phyloP scores from a whole-genome alignment of 257 asterid genomes.

The Cruciata laevipes region DNA sequence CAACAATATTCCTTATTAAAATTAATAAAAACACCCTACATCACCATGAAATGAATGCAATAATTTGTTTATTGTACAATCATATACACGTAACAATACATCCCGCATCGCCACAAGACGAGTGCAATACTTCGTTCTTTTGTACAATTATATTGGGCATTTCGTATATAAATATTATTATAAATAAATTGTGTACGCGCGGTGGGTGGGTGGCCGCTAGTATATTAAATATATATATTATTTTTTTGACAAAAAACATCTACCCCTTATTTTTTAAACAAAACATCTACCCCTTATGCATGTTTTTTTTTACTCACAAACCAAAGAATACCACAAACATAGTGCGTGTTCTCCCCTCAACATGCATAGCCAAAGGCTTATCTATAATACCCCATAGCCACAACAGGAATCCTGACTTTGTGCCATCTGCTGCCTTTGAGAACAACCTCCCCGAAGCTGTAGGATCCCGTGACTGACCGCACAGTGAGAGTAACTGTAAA shows the following conservation, averaged over 20 bases:
- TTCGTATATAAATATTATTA: too few species aligned
- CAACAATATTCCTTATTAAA: too few species aligned
- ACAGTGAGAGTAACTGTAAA: conserved; percentile 66
- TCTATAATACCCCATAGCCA: conserved; percentile 69
- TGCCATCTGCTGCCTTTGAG: conserved; percentile 92
- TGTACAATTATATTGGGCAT: too few species aligned
- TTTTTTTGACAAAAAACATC: conserved; percentile 27
- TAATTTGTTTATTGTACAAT: too few species aligned
- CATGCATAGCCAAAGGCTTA: conserved; percentile 18
- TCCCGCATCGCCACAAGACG: too few species aligned
- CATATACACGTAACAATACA: too few species aligned
- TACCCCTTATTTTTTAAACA: conserved; percentile 19
- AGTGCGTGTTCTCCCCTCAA: conserved; percentile 3
- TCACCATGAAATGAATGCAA: too few species aligned
- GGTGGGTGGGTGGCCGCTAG: too few species aligned
- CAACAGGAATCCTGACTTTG: conserved; percentile 85
- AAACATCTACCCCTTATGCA: conserved; percentile 27
- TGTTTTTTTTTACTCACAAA: conserved; percentile 34
- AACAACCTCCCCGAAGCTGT: conserved; percentile 85
- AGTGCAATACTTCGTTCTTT: too few species aligned
- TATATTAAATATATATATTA: conserved; percentile 18
- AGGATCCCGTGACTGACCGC: conserved; percentile 65
- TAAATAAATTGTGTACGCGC: too few species aligned
- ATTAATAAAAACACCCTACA: too few species aligned
- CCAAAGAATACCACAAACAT: conserved; percentile 36